These are phyloP conservation scores for Candida awuae DNA, from an alignment of 805 yeast genomes.

Conservation along the genomic window DNA sequence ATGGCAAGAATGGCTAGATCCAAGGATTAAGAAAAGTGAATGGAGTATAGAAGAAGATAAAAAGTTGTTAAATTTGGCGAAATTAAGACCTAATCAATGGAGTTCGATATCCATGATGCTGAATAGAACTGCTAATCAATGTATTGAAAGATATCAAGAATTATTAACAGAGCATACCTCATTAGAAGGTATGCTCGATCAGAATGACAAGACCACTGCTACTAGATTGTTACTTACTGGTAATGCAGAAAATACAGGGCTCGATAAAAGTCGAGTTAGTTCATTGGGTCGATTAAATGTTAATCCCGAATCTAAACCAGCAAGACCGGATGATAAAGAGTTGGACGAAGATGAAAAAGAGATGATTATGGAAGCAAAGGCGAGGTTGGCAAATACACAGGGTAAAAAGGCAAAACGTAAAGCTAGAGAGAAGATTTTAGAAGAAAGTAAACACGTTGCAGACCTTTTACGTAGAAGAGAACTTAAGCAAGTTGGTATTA, in stretches of 20 bases:
- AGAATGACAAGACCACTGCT: conserved; percentile 13
- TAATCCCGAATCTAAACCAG: conserved; percentile 69
- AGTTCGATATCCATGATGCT: conserved; percentile 74
- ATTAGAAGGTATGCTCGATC: conserved; percentile 20
- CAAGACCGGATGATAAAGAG: conserved; percentile 71
- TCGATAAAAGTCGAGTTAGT: conserved; percentile 9
- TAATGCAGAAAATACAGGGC: conserved; percentile 9
- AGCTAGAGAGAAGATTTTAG: conserved; percentile 73
- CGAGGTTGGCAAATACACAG: conserved; percentile 83
- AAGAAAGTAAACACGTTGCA: conserved; percentile 70
- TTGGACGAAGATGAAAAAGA: conserved; percentile 85
- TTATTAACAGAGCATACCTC: conserved; percentile 46
- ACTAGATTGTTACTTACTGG: conserved; percentile 18
- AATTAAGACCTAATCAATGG: conserved; percentile 88
- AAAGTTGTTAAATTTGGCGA: conserved; percentile 55
- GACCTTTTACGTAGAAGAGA: conserved; percentile 73
- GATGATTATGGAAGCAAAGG: conserved; percentile 91
- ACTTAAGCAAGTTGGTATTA: conserved; percentile 71
- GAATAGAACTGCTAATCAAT: conserved; percentile 80
- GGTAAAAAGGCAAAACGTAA: conserved; percentile 93
- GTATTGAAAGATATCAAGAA: conserved; percentile 76
- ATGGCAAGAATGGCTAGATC: conserved; percentile 86
- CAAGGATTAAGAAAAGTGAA: conserved; percentile 50
- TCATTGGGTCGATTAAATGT: conserved; percentile 52
- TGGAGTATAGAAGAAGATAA: conserved; percentile 80